Percentiles rank a stretch among this genome's conserved stretches.
phyloP scores from a whole-genome alignment of 768 basidiomycete genomes.

The Lactarius hengduanensis region DNA sequence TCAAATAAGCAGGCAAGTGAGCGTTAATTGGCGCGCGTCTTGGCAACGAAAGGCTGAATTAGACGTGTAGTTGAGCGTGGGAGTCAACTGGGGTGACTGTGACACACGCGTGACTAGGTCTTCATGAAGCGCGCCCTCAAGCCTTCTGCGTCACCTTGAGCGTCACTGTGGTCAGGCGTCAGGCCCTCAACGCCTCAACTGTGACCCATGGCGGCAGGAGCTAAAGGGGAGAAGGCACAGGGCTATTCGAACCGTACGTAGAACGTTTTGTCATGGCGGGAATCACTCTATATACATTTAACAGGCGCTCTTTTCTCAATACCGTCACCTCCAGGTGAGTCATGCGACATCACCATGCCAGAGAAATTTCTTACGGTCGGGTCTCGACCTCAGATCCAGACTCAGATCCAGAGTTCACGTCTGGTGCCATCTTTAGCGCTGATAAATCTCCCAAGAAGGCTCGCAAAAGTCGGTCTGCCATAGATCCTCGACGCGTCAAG shows the following conservation, averaged over 20 bases:
- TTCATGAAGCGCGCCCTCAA: neutral
- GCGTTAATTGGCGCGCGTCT: neutral
- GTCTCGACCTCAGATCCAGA: constrained; percentile 38
- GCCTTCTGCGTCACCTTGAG: too few relatives aligned
- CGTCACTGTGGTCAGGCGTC: too few relatives aligned
- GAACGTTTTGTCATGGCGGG: neutral
- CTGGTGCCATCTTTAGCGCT: constrained; percentile 40
- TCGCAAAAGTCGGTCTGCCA: constrained; percentile 26
- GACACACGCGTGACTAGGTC: constrained; percentile 1
- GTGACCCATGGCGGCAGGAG: constrained; percentile 8
- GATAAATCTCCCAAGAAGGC: constrained; percentile 34
- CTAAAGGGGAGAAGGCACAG: neutral
- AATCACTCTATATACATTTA: neutral
- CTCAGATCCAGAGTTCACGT: constrained; percentile 51
- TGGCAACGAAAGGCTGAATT: neutral
- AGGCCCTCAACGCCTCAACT: too few relatives aligned
- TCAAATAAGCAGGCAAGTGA: neutral
- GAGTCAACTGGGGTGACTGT: neutral
- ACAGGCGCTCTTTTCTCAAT: constrained; percentile 32
- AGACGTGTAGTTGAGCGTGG: neutral
- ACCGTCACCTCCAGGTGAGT: constrained; percentile 39
- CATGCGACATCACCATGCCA: neutral
- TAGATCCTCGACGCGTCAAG: constrained; percentile 5
- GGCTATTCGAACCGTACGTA: constrained; percentile 22
- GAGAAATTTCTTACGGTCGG: neutral